Percentiles rank a stretch among this genome's conserved stretches.
phyloP scores from a whole-genome alignment of 164 flowering plant species.

The Warburgia ugandensis region DNA sequence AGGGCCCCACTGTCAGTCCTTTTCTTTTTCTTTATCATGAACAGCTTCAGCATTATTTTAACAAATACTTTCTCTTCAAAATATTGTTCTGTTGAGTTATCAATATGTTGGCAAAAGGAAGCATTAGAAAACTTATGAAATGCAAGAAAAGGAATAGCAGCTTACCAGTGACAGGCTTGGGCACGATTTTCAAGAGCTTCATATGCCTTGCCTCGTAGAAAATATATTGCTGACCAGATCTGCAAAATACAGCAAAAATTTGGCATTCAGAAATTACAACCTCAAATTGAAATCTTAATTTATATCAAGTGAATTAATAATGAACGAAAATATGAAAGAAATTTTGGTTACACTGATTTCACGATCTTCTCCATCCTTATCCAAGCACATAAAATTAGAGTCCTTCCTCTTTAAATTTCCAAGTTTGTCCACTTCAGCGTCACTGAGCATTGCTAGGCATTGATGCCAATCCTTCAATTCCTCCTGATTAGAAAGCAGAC shows the following conservation, averaged over 20 bases:
- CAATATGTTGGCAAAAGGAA: background rate
- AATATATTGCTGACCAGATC: constrained; percentile 92
- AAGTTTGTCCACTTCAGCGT: constrained; percentile 77
- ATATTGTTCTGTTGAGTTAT: too few relatives aligned
- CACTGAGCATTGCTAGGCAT: constrained; percentile 80
- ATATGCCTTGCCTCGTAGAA: constrained; percentile 86
- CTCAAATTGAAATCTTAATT: background rate
- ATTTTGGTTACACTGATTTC: constrained; percentile 74
- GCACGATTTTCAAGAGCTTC: constrained; percentile 92
- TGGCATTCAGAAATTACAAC: background rate
- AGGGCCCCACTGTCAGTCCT: too few relatives aligned
- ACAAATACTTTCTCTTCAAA: too few relatives aligned
- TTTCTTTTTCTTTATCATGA: too few relatives aligned
- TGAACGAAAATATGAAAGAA: background rate
- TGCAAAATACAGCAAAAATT: constrained; percentile 21
- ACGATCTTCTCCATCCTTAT: constrained; percentile 86
- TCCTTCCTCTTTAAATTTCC: constrained; percentile 68
- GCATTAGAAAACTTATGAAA: background rate
- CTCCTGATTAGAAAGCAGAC: constrained; percentile 35
- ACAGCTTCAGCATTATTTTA: too few relatives aligned
- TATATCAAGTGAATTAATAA: background rate
- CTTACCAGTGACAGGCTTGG: constrained; percentile 83
- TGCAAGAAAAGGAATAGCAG: constrained; percentile 1
- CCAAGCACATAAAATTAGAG: constrained; percentile 52
- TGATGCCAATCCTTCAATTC: constrained; percentile 97